Evolutionary conservation across 257 asterid species (phyloP).

Genomic region (Lithospermum erythrorhizon): DNA sequence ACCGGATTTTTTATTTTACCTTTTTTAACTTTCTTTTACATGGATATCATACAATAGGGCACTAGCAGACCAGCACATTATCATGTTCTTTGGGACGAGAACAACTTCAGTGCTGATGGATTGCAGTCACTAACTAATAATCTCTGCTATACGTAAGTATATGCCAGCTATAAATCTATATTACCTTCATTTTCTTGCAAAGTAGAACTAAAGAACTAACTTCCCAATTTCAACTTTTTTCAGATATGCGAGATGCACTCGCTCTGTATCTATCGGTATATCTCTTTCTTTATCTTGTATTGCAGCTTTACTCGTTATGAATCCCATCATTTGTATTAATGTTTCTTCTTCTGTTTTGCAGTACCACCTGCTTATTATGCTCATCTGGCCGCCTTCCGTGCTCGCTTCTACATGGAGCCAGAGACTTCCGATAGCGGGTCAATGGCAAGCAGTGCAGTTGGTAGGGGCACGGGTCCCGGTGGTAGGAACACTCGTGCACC

Average conservation of each 20-base stretch:
- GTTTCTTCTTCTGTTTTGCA: background rate
- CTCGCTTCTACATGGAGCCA: constrained; percentile 21
- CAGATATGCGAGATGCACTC: constrained; percentile 94
- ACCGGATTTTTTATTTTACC: background rate
- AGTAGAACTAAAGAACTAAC: background rate
- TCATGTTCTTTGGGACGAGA: constrained; percentile 8
- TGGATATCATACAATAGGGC: background rate
- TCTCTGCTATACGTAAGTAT: constrained; percentile 6
- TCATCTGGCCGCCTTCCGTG: constrained; percentile 28
- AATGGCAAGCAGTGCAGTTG: constrained; percentile 15
- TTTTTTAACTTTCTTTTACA: background rate
- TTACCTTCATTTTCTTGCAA: background rate
- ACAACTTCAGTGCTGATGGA: constrained; percentile 9
- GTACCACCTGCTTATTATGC: constrained; percentile 31
- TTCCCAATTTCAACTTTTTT: background rate
- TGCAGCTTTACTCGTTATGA: background rate
- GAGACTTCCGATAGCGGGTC: constrained; percentile 27
- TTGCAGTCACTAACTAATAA: constrained; percentile 8
- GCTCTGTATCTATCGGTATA: constrained; percentile 8
- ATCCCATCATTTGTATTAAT: background rate
- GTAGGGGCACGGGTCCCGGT: constrained; percentile 14
- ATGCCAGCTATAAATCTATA: background rate
- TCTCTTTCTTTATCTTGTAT: background rate
- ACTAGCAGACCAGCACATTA: constrained; percentile 5
- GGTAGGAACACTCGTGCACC: constrained; percentile 12